Evolutionary conservation across 140 eudicot species (phyloP), one percentile per base, ranked within the genome.

Genomic region (Anethum foeniculum): DNA sequence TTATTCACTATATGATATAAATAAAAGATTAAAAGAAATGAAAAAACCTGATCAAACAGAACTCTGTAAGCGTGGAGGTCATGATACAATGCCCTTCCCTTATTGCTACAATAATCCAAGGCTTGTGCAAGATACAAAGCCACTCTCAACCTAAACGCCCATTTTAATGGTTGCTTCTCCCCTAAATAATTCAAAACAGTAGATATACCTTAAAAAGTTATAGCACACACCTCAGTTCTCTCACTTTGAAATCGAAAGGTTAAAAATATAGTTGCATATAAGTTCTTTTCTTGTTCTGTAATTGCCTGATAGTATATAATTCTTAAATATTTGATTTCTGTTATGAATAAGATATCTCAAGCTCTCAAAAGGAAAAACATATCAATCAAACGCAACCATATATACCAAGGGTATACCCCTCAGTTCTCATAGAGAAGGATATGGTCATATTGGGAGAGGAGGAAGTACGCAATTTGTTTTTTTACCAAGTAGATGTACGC

Each of bases 91-190:
- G 93, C 91, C 44, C 94, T 86, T 41, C 97, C 96, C 83, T 85
- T 90, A 78, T 82, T 82, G 81, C 92, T 85, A 84, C 96, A 93
- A 77, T 93, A 93, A 43, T 93, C 97, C 81, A 93, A 81, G 34
- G 97, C 97, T 91, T 90, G 97, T 72, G 96, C 94, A 71, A 93
- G 77, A 85, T 89, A 89, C 48, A 89, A 82, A 38, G 91, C 97
- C 80, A 93, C 97, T 60, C 97, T 89, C 77, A 93, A 81, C 80
- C 97, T 88, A 92, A 93, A 89, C 4, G 91, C 85, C 97, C 97
- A 93, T 85, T 90, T 91, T 86, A 93, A 48, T 8, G 96, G 96
- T 71, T 91, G 92, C 56, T 43, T 84, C 75, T 91, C 96, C 97
- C 97, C 97, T 89, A 71, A 15, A 85, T 23, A 82, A 76, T 23